These are phyloP conservation scores for Apiospora marii DNA, from an alignment of 2,329 filamentous ascomycete genomes.

Conservation along the genomic window DNA sequence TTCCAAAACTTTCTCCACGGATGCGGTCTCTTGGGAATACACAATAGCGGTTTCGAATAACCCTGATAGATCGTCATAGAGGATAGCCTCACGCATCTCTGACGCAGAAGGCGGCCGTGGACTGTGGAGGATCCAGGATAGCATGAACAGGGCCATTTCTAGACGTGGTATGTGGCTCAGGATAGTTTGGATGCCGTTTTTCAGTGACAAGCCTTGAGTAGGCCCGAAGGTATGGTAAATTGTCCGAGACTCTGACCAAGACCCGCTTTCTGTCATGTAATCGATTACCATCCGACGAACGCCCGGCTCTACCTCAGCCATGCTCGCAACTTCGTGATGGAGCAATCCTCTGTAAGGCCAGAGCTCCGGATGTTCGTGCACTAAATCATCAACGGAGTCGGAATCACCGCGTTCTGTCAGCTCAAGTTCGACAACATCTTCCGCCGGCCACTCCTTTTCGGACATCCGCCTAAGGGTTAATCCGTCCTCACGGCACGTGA, in stretches of 20 bases:
- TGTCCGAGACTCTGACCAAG: not conserved
- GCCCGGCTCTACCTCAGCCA: not conserved
- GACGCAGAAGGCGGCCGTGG: not conserved
- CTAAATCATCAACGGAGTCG: too few species aligned
- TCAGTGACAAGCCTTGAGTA: not conserved
- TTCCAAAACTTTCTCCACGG: not conserved
- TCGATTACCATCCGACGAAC: not conserved
- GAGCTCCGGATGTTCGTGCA: too few species aligned
- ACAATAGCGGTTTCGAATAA: too few species aligned
- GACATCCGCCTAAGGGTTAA: too few species aligned
- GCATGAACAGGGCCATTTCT: not conserved
- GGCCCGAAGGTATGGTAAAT: not conserved
- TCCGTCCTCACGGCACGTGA: not conserved
- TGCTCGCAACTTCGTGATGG: not conserved
- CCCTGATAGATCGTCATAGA: too few species aligned
- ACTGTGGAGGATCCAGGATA: not conserved
- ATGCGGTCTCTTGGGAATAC: too few species aligned
- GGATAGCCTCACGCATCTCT: not conserved
- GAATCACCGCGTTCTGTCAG: too few species aligned
- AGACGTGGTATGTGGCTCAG: not conserved
- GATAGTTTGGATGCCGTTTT: not conserved
- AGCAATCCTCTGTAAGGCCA: not conserved
- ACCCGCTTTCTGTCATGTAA: not conserved
- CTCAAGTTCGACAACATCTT: too few species aligned
- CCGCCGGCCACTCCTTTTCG: too few species aligned